Evolutionary conservation across 2,329 filamentous ascomycete species (phyloP), one percentile per base, ranked within the genome.

Genomic region (Sarocladiaceae sp.): DNA sequence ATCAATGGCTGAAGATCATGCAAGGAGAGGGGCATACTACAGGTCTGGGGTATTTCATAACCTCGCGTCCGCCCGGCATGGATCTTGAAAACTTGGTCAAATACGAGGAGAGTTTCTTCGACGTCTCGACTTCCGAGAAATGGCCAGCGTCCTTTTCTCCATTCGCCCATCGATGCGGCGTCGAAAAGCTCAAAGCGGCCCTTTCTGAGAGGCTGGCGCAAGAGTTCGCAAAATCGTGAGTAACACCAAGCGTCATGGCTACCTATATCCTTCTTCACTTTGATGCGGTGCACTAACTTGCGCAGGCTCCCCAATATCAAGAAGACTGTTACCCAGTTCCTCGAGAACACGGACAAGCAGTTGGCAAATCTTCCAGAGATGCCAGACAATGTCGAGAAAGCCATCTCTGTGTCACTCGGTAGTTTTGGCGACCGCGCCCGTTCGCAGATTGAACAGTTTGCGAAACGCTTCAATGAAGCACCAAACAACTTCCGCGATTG

Each of bases 11-110:
- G 0, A 65, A 73, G 0, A 82, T 89, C 45, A 69, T 95, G 4
- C 66, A 69, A 0, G 78, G 80, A 0, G 57, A 76, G 2, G 74
- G 76, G 2, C 87, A 86, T 47, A 56, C 59, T 0, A 74, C 90
- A 0, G 82, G 81, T 0, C 72, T 86, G n/a, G 85, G 85, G 0
- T 95, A 91, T 55, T 94, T 83, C 49, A 78, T 87, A 7, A 87
- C 90, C 0, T 85, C 83, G 0, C 78, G 83, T 1, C 82, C 83
- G 3, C 74, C 76, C 21, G 66, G 64, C 1, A 71, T 78, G 41
- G 64, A 71, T 0, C 64, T 83, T 1, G 73, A 75, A 2, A 64
- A 71, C n/a, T 67, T 76, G 3, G 65, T 63, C 6, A 61, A 60
- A 2, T 77, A 69, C 64, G 77, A 81, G 43, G 69, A 75, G 11